Conservation (phyloP, 2,329 filamentous ascomycete genomes). For the Penicillium brevicompactum region DNA sequence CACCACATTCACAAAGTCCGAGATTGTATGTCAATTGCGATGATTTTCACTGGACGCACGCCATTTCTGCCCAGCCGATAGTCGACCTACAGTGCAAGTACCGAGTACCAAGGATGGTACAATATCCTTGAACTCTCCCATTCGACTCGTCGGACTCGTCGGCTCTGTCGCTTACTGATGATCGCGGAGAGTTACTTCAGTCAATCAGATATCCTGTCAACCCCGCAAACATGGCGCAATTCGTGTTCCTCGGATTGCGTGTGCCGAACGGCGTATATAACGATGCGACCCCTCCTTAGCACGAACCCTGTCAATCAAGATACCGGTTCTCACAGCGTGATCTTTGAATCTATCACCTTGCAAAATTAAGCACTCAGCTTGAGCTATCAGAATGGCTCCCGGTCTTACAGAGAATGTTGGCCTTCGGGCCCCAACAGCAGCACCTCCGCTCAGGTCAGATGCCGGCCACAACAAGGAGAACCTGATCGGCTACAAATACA, state of each 20-base stretch:
- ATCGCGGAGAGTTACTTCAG: background rate
- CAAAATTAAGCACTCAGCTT: background rate
- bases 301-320: too few relatives aligned
- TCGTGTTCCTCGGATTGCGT: background rate
- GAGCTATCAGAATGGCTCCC: conserved; percentile 34
- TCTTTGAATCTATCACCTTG: too few relatives aligned
- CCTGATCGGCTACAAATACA: conserved; percentile 37
- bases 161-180: conserved; percentile 1
- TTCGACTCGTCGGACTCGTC: background rate
- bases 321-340: too few relatives aligned
- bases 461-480: conserved; percentile 41
- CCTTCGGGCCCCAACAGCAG: conserved; percentile 28
- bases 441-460: conserved; percentile 30
- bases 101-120: background rate
- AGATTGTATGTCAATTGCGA: background rate
- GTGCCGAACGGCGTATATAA: conserved; percentile 16
- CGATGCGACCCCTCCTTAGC: background rate
- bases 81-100: background rate
- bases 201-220: background rate
- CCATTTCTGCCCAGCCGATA: background rate
- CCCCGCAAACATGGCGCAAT: conserved; percentile 22
- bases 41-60: conserved; percentile 1
- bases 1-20: background rate
- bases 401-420: conserved; percentile 34
- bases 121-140: background rate